A percentile compares a stretch with the other conserved stretches of the same genome.
These are phyloP conservation scores for Elsinoe arachidis DNA, from an alignment of 2,329 filamentous ascomycete species.

Conservation along the genomic window DNA sequence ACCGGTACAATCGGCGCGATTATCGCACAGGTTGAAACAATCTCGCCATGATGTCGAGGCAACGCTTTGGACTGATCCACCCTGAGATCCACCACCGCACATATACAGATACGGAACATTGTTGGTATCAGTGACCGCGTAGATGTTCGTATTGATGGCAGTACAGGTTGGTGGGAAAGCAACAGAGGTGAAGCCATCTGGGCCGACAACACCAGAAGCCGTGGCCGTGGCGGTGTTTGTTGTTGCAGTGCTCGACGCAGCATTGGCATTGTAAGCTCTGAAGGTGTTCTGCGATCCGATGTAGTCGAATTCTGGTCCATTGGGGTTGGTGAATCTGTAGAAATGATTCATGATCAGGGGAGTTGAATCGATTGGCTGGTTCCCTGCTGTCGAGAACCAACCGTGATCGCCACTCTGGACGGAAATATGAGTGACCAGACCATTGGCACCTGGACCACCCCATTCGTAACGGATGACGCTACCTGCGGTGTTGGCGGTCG, in stretches of 20 bases:
- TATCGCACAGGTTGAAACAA: constrained; percentile 21
- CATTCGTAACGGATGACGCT: constrained; percentile 26
- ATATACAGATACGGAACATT: constrained; percentile 15
- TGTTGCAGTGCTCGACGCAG: constrained; percentile 16
- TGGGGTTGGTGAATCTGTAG: constrained; percentile 20
- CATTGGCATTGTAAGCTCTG: constrained; percentile 19
- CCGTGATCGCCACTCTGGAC: constrained; percentile 32
- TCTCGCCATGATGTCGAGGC: constrained; percentile 15
- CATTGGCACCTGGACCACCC: constrained; percentile 23
- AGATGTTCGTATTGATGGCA: constrained; percentile 15
- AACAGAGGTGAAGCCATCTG: constrained; percentile 15
- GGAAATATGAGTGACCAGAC: constrained; percentile 32
- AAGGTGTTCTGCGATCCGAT: constrained; percentile 16
- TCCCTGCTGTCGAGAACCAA: constrained; percentile 29
- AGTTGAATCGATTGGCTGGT: constrained; percentile 21
- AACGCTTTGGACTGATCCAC: background rate
- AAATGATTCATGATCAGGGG: constrained; percentile 25
- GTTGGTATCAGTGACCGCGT: constrained; percentile 11
- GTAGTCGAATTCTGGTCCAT: constrained; percentile 24
- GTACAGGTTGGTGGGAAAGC: constrained; percentile 14
- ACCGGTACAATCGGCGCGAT: constrained; percentile 17
- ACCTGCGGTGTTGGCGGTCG: constrained; percentile 21
- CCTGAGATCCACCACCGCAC: constrained; percentile 16
- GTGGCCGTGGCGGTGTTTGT: constrained; percentile 15
- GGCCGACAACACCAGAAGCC: background rate